These are phyloP conservation scores for Eutypa lata DNA, from an alignment of 2,329 filamentous ascomycete species.

Conservation along the genomic window DNA sequence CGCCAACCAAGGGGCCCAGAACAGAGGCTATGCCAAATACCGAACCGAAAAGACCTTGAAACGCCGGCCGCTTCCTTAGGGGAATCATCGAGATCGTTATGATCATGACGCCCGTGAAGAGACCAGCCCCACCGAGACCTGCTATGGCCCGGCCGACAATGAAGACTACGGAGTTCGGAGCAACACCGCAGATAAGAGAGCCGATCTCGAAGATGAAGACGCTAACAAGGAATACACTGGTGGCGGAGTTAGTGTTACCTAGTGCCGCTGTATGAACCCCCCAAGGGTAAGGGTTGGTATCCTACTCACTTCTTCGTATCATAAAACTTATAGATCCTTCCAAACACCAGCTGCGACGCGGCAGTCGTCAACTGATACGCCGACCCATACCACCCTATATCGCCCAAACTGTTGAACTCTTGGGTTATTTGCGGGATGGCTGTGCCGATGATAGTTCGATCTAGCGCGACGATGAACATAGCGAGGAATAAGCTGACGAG, in stretches of 20 bases:
- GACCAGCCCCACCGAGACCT: slow-evolving; percentile 53
- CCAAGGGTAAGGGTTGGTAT: slow-evolving; percentile 1
- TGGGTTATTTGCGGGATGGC: slow-evolving; percentile 55
- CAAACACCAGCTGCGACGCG: slow-evolving; percentile 52
- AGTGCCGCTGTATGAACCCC: too few relatives aligned
- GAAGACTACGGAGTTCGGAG: slow-evolving; percentile 50
- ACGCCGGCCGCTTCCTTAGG: slow-evolving; percentile 57
- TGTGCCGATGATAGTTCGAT: slow-evolving; percentile 54
- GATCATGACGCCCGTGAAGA: slow-evolving; percentile 55
- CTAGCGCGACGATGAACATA: slow-evolving; percentile 57
- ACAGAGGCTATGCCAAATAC: slow-evolving; percentile 55
- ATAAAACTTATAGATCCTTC: slow-evolving; percentile 53
- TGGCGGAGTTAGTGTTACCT: not conserved
- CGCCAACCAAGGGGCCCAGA: slow-evolving; percentile 51
- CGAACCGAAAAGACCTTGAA: slow-evolving; percentile 53
- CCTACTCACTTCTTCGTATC: slow-evolving; percentile 43
- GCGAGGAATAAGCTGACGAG: slow-evolving; percentile 52
- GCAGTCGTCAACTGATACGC: slow-evolving; percentile 59
- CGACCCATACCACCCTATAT: slow-evolving; percentile 64
- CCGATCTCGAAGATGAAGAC: slow-evolving; percentile 54
- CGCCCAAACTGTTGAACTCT: slow-evolving; percentile 54
- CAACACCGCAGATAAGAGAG: slow-evolving; percentile 49
- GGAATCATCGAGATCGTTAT: slow-evolving; percentile 58
- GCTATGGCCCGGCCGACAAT: slow-evolving; percentile 57
- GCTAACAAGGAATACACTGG: slow-evolving; percentile 41